phyloP scores from a whole-genome alignment of 2,329 filamentous ascomycete species.

The Apiospora malaysiana region DNA sequence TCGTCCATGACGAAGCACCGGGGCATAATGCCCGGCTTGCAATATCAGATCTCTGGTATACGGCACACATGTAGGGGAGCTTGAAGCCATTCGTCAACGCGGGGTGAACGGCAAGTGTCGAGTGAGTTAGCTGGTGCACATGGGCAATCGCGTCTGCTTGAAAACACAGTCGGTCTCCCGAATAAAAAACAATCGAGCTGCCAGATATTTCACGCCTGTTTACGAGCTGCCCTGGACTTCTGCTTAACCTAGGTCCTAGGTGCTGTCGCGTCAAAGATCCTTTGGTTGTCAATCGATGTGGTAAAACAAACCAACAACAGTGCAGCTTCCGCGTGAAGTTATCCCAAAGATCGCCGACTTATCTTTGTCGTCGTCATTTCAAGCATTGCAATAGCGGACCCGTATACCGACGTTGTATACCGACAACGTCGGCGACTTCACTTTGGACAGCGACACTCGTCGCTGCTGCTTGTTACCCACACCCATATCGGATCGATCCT shows the following conservation, averaged over 20 bases:
- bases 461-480: not conserved
- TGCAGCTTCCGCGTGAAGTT: not conserved
- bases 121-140: not conserved
- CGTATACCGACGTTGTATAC: not conserved
- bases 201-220: not conserved
- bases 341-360: not conserved
- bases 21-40: slow-evolving; percentile 7
- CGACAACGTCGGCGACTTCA: not conserved
- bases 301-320: not conserved
- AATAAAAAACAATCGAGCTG: not conserved
- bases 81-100: not conserved
- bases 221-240: not conserved
- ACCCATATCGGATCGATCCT: not conserved
- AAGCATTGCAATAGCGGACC: not conserved
- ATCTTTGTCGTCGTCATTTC: too few species aligned
- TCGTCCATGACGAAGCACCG: not conserved
- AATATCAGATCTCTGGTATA: slow-evolving; percentile 11
- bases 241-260: too few species aligned
- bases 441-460: not conserved
- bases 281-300: not conserved
- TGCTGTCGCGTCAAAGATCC: not conserved
- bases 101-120: not conserved
- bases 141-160: not conserved
- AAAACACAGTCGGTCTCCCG: not conserved
- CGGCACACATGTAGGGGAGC: not conserved